A percentile compares a stretch with the other conserved stretches of the same genome.
These are phyloP conservation scores for Nyctanthes arbortristis DNA, from an alignment of 257 asterid genomes.

Conservation along the genomic window DNA sequence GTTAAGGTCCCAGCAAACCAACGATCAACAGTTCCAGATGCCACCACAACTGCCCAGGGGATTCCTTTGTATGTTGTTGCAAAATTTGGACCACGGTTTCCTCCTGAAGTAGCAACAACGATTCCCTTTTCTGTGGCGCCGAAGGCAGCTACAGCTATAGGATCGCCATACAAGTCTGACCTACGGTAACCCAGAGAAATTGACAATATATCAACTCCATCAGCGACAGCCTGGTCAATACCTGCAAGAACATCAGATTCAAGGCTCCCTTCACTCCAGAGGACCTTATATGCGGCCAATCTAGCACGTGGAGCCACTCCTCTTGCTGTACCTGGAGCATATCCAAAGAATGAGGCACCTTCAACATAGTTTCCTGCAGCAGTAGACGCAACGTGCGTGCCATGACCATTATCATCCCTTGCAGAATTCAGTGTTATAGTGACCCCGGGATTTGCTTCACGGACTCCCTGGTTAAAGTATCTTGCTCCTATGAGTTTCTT, in stretches of 20 bases:
- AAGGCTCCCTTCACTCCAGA: too few relatives aligned
- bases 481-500: conserved; percentile 46
- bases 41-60: conserved; percentile 12
- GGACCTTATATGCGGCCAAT: too few relatives aligned
- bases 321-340: too few relatives aligned
- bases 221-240: too few relatives aligned
- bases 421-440: too few relatives aligned
- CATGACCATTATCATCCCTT: too few relatives aligned
- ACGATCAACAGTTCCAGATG: conserved; percentile 9
- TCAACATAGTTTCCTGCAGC: too few relatives aligned
- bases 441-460: conserved; percentile 31
- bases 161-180: conserved; percentile 27
- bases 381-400: too few relatives aligned
- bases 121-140: conserved; percentile 45
- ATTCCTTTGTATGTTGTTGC: conserved; percentile 1
- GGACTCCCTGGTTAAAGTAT: conserved; percentile 40
- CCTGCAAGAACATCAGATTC: too few relatives aligned
- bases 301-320: too few relatives aligned
- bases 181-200: conserved; percentile 28
- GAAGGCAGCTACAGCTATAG: conserved; percentile 43
- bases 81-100: conserved; percentile 4
- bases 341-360: too few relatives aligned
- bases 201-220: too few relatives aligned
- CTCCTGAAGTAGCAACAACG: background rate
- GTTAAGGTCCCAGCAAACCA: conserved; percentile 9